Evolutionary conservation across 1,284 basidiomycete genomes (phyloP).

Genomic region (Ustilago trichophora): DNA sequence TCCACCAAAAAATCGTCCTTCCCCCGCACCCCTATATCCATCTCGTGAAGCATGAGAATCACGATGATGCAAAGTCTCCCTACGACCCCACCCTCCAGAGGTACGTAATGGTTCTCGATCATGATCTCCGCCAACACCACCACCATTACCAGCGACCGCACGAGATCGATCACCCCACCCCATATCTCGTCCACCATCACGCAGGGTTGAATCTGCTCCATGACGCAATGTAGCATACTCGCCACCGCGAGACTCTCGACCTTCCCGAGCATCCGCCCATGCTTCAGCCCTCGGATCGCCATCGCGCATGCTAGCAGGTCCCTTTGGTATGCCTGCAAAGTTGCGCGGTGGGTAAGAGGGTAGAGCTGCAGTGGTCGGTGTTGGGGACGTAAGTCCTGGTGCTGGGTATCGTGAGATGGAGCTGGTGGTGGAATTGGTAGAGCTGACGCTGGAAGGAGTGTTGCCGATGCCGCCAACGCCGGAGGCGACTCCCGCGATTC

Average conservation of each 20-base stretch:
- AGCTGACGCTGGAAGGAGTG: slow-evolving; percentile 22
- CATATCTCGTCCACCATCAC: slow-evolving; percentile 9
- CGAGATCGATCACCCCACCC: slow-evolving; percentile 33
- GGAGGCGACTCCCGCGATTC: slow-evolving; percentile 7
- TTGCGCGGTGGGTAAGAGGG: slow-evolving; percentile 23
- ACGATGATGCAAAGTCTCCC: too few relatives aligned
- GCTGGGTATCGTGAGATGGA: slow-evolving; percentile 15
- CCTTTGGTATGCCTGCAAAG: slow-evolving; percentile 51
- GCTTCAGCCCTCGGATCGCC: slow-evolving; percentile 31
- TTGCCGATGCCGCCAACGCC: too few relatives aligned
- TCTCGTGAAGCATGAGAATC: too few relatives aligned
- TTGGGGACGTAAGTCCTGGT: slow-evolving; percentile 15
- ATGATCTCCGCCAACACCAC: not conserved
- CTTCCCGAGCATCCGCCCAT: slow-evolving; percentile 23
- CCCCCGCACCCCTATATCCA: too few relatives aligned
- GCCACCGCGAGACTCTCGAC: slow-evolving; percentile 6
- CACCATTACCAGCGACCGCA: not conserved
- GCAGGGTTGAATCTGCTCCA: not conserved
- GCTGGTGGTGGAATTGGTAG: not conserved
- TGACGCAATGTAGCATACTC: too few relatives aligned
- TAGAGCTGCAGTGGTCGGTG: slow-evolving; percentile 11
- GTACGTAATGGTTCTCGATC: too few relatives aligned
- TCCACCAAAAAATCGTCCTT: too few relatives aligned
- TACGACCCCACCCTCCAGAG: too few relatives aligned
- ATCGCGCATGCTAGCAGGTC: slow-evolving; percentile 52